Base-by-base conservation (phyloP, 495 filamentous ascomycete species). In the Neurospora africana region DNA sequence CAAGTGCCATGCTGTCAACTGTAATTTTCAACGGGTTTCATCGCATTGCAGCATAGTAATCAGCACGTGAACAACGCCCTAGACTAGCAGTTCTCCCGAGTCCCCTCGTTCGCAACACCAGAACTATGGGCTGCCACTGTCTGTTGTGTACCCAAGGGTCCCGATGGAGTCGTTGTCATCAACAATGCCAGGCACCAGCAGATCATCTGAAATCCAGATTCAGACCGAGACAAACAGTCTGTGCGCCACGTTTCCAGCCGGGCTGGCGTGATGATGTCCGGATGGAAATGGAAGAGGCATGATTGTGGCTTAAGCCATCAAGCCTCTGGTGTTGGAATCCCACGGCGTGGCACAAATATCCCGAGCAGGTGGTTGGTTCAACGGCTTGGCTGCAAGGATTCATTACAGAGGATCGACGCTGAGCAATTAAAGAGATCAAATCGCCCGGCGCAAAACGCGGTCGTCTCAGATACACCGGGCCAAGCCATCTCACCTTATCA, bases 401-500 rank as follows among this genome's bases (percentile, higher is more conserved):
- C 70, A 68, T 33, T 33, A 17, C 27, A 65, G 53, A 65, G 27
- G 53, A 65, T 65, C 68, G 71, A 72, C 73, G 72, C 53, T 40
- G 69, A 73, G 75, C 73, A 76, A 72, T 27, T 39, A 65, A 23
- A 43, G 47, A 70, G 73, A 76, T 76, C 75, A 71, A 74, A 74
- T 76, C 74, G 74, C 40, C 27, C 40, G 38, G 67, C 69, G 72
- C 69, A 74, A 41, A 68, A 44, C n/a, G 72, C 69, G 69, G 72
- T n/a, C 69, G 61, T 39, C 73, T 70, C 72, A 71, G 27, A 65
- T 15, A 65, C 53, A 58, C 47, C 21, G 47, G 21, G 47, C 47
- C 47, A 65, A 65, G 53, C 53, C 53, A 33, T 65, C 27, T 65
- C n/a, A n/a, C n/a, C n/a, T n/a, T n/a, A n/a, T n/a, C n/a, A n/a